Base-by-base conservation (phyloP, 2,329 filamentous ascomycete genomes). In the Mycosphaerella sp. region DNA sequence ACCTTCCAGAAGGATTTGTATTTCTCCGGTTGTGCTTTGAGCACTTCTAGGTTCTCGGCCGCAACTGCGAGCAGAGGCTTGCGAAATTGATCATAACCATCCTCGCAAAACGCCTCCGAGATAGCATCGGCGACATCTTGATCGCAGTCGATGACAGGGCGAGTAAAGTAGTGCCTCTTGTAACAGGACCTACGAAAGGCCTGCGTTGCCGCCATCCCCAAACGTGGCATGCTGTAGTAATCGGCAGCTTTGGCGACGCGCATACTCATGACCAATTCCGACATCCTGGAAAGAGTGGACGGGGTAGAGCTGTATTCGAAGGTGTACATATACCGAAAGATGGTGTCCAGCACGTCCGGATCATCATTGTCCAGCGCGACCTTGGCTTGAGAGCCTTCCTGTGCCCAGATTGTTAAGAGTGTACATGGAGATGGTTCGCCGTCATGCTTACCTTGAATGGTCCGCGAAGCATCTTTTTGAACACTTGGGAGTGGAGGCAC, bases 401-500 rank as follows among this genome's bases (percentile, higher is more conserved):
- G 26, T 36, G 8, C 2, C 3, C 21, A 21, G 21, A 21, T 21
- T 21, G 21, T 21, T 21, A 21, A 3, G 3, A 21, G 21, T 21
- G 21, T 21, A 21, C 21, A 21, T 21, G 3, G 21, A 21, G 21
- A 21, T 21, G 21, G 3, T 21, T 21, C 21, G 21, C 21, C 21
- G 21, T 21, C 21, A 21, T 21, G 4, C 32, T 8, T 4, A 29
- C 46, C 46, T 26, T 40, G 6, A 48, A 48, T 14, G 38, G 14
- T 11, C 49, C 49, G 8, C 39, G 41, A 4, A 51, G 41, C 41
- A 51, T 45, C 26, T 31, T 32, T 7, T 38, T 34, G 32, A 51
- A 51, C 4, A 51, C 49, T 4, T 34, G 1, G 2, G 49, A 51
- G 32, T 51, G 26, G 39, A 45, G 49, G 49, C 40, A 45, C 4